Conservation (phyloP, 495 filamentous ascomycete species). For the Beverwykella pulmonaria region DNA sequence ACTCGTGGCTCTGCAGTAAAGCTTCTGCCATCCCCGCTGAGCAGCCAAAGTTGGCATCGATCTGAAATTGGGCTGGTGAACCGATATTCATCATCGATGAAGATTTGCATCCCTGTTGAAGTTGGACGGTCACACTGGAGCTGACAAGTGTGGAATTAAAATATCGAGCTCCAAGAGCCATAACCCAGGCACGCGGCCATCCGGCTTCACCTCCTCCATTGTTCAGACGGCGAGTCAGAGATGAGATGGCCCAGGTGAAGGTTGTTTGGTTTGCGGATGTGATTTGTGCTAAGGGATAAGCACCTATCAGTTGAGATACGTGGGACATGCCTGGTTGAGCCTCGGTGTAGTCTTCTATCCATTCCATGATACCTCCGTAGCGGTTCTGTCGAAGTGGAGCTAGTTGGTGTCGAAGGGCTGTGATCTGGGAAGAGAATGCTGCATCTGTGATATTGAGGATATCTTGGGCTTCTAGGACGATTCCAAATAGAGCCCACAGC, state of each 20-base stretch:
- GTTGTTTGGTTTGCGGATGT: constrained; percentile 4
- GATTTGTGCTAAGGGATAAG: constrained; percentile 25
- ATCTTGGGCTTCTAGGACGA: constrained; percentile 17
- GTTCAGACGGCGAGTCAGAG: constrained; percentile 9
- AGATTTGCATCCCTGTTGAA: not conserved
- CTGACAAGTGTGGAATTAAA: not conserved
- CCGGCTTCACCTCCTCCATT: constrained; percentile 19
- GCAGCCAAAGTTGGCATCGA: constrained; percentile 59
- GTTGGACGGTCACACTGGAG: not conserved
- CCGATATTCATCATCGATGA: constrained; percentile 14
- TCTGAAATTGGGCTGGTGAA: constrained; percentile 45
- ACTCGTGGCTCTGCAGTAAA: constrained; percentile 55
- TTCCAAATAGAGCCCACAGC: constrained; percentile 32
- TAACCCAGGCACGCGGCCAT: constrained; percentile 27
- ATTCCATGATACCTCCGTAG: constrained; percentile 19
- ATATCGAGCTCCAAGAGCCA: constrained; percentile 23
- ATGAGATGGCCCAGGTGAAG: constrained; percentile 3
- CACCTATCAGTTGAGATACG: constrained; percentile 17
- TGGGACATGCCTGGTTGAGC: constrained; percentile 25
- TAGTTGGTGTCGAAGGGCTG: not conserved
- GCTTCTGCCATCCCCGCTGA: constrained; percentile 55
- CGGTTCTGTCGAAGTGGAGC: not conserved
- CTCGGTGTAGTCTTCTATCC: constrained; percentile 23
- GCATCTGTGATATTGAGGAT: not conserved
- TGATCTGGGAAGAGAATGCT: constrained; percentile 8